A percentile compares a stretch with the other conserved stretches of the same genome.
These are phyloP conservation scores for Xylaria flabelliformis DNA, from an alignment of 495 filamentous ascomycete species.

Conservation along the genomic window DNA sequence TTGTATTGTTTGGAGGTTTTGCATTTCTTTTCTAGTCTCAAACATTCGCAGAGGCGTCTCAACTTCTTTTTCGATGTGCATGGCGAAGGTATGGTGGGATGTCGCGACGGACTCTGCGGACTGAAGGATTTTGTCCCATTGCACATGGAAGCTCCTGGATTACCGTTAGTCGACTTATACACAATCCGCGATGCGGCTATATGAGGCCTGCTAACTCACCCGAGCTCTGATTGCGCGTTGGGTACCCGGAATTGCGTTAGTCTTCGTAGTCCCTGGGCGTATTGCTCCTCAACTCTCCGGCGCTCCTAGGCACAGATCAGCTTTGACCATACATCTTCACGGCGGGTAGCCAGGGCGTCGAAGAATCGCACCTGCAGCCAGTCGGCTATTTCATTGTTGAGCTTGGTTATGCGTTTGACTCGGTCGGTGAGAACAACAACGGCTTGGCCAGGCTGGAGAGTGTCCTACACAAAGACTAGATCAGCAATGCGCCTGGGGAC, in stretches of 20 bases:
- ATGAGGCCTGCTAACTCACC: slow-evolving; percentile 63
- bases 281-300: slow-evolving; percentile 88
- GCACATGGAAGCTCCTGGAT: slow-evolving; percentile 81
- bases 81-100: slow-evolving; percentile 82
- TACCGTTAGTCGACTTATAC: slow-evolving; percentile 17
- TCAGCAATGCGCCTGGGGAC: slow-evolving; percentile 24
- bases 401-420: slow-evolving; percentile 80
- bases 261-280: slow-evolving; percentile 83
- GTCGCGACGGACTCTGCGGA: slow-evolving; percentile 80
- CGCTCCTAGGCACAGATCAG: slow-evolving; percentile 71
- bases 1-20: slow-evolving; percentile 82
- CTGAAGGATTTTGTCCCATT: slow-evolving; percentile 90
- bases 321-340: slow-evolving; percentile 27
- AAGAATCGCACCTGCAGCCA: slow-evolving; percentile 82
- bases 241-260: slow-evolving; percentile 74
- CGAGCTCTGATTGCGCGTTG: slow-evolving; percentile 76
- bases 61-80: slow-evolving; percentile 88
- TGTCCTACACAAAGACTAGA: slow-evolving; percentile 61
- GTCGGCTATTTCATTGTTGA: slow-evolving; percentile 93
- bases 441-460: slow-evolving; percentile 83
- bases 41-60: slow-evolving; percentile 80
- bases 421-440: slow-evolving; percentile 85
- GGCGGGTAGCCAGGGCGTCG: neutral
- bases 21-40: slow-evolving; percentile 78
- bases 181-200: too few species aligned